Conservation (phyloP, 2,329 filamentous ascomycete species). For the Exophiala spinifera region DNA sequence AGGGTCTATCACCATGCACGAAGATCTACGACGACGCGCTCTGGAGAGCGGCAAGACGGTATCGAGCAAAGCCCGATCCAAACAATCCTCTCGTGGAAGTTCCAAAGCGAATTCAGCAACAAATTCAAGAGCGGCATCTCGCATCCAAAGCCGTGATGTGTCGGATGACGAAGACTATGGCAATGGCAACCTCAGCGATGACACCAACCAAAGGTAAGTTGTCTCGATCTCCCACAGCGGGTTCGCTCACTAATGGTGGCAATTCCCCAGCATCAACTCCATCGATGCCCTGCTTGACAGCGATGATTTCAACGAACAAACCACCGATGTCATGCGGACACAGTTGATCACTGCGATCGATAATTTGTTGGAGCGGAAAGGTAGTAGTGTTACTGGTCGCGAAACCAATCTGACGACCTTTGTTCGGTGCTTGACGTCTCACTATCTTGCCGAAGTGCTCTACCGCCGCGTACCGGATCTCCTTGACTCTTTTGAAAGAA, state of each 20-base stretch:
- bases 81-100: conserved; percentile 50
- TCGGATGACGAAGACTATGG: conserved; percentile 58
- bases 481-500: conserved; percentile 63
- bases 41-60: conserved; percentile 64
- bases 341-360: conserved; percentile 65
- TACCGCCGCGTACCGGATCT: conserved; percentile 60
- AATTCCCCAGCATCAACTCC: conserved; percentile 54
- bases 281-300: conserved; percentile 62
- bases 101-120: conserved; percentile 53
- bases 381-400: conserved; percentile 68
- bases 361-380: conserved; percentile 73
- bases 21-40: conserved; percentile 53
- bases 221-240: not conserved
- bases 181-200: conserved; percentile 53
- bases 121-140: conserved; percentile 53
- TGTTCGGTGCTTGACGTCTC: conserved; percentile 63
- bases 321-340: conserved; percentile 57
- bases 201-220: conserved; percentile 55
- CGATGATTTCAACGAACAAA: conserved; percentile 52
- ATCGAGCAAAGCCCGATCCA: conserved; percentile 56
- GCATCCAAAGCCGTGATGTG: conserved; percentile 52
- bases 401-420: conserved; percentile 63
- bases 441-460: conserved; percentile 64
- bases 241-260: conserved; percentile 7
- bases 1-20: conserved; percentile 39